Percentiles rank a stretch among this genome's conserved stretches.
phyloP scores from a whole-genome alignment of 148 eudicot genomes.

The Cornus controversa region DNA sequence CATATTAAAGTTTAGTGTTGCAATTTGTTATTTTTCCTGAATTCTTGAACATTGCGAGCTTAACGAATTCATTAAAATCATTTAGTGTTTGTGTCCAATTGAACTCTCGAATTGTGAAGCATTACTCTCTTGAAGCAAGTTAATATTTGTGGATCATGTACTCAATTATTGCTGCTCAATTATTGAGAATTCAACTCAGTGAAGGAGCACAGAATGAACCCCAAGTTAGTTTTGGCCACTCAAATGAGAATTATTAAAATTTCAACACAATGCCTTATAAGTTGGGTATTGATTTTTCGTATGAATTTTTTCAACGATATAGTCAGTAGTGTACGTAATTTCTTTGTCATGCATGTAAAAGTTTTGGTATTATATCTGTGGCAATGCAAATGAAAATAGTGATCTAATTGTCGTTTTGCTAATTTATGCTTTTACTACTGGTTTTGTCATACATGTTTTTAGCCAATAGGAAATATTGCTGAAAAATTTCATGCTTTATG shows the following conservation, averaged over 20 bases:
- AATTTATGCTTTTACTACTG: constrained; percentile 1
- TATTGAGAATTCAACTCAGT: no score
- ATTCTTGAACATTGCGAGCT: not conserved
- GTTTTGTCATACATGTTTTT: constrained; percentile 27
- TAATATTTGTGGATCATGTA: not conserved
- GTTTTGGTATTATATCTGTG: not conserved
- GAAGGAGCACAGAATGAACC: no score
- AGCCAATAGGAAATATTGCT: constrained; percentile 85
- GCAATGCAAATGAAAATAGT: not conserved
- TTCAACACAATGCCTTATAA: not conserved
- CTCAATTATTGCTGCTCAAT: not conserved
- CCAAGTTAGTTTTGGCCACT: not conserved
- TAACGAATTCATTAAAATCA: not conserved
- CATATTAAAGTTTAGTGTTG: not conserved
- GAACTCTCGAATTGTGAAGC: not conserved
- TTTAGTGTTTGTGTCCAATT: not conserved
- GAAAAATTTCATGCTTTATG: constrained; percentile 80
- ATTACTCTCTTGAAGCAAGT: not conserved
- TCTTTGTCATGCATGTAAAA: not conserved
- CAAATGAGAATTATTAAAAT: not conserved
- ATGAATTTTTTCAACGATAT: not conserved
- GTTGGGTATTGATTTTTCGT: not conserved
- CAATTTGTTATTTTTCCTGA: not conserved
- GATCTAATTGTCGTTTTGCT: not conserved
- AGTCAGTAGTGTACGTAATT: not conserved